Conservation (phyloP, 805 yeast genomes). For the Kodamaea neixiangensis region DNA sequence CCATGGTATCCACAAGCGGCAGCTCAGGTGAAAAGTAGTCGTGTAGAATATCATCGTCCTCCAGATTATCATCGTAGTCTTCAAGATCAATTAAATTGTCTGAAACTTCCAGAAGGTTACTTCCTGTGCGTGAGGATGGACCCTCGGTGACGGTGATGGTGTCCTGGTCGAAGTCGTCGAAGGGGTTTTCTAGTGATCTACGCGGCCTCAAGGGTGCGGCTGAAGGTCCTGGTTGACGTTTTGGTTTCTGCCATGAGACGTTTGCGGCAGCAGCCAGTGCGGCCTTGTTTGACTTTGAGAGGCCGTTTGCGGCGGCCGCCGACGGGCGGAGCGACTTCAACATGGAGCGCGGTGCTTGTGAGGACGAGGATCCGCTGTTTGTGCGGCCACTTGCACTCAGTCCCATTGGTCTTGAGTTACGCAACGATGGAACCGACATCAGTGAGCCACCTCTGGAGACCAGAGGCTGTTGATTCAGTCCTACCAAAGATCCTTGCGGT, state of each 20-base stretch:
- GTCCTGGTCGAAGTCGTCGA: slow-evolving; percentile 44
- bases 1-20: slow-evolving; percentile 6
- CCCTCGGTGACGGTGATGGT: slow-evolving; percentile 3
- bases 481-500: not conserved
- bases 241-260: slow-evolving; percentile 30
- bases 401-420: slow-evolving; percentile 14
- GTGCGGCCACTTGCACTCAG: not conserved
- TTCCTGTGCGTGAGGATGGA: slow-evolving; percentile 1
- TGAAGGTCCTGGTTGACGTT: not conserved
- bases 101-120: not conserved
- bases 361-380: slow-evolving; percentile 14
- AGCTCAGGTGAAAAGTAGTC: slow-evolving; percentile 15
- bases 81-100: slow-evolving; percentile 9
- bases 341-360: slow-evolving; percentile 25
- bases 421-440: slow-evolving; percentile 20
- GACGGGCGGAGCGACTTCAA: slow-evolving; percentile 32
- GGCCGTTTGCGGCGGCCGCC: slow-evolving; percentile 1
- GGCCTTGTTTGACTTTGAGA: slow-evolving; percentile 15
- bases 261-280: slow-evolving; percentile 34
- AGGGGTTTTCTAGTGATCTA: slow-evolving; percentile 21
- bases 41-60: slow-evolving; percentile 16
- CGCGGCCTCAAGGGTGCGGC: slow-evolving; percentile 1
- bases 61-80: not conserved
- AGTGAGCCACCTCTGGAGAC: slow-evolving; percentile 10
- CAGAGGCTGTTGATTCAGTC: slow-evolving; percentile 3